A percentile compares a stretch with the other conserved stretches of the same genome.
phyloP scores from a whole-genome alignment of 23 red algal genomes.

The Pyropia yezoensis region DNA sequence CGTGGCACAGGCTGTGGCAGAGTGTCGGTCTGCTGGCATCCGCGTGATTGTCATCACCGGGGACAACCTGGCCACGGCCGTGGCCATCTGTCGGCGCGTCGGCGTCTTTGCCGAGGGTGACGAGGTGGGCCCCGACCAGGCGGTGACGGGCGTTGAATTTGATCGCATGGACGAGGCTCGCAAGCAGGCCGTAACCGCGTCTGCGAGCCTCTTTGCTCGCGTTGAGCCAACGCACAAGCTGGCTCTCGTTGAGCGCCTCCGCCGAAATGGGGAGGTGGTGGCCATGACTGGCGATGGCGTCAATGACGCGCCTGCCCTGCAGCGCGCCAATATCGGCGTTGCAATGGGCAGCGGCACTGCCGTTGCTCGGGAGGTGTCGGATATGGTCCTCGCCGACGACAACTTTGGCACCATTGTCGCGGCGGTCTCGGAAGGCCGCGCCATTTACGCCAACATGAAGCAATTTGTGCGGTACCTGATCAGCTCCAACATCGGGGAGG shows the following conservation, averaged over 20 bases:
- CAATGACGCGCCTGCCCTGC: conserved; percentile 94
- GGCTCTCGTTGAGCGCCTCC: conserved; percentile 66
- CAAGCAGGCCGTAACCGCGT: conserved; percentile 28
- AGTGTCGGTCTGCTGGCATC: conserved; percentile 73
- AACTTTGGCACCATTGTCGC: conserved; percentile 97
- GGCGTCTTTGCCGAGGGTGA: conserved; percentile 84
- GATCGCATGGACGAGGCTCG: conserved; percentile 50
- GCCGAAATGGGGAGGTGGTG: conserved; percentile 69
- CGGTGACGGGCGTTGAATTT: conserved; percentile 76
- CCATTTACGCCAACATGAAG: conserved; percentile 98
- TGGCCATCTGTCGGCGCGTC: conserved; percentile 70
- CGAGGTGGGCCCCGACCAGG: conserved; percentile 40
- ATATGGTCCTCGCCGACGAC: conserved; percentile 97
- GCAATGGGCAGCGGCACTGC: conserved; percentile 95
- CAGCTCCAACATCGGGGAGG: conserved; percentile 96
- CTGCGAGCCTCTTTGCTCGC: conserved; percentile 71
- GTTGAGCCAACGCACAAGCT: conserved; percentile 91
- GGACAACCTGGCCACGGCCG: conserved; percentile 88
- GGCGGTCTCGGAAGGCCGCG: conserved; percentile 89
- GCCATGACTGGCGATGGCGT: conserved; percentile 99
- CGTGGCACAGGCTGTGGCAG: conserved; percentile 63
- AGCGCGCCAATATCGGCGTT: conserved; percentile 94
- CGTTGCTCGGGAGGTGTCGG: conserved; percentile 82
- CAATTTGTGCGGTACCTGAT: conserved; percentile 98
- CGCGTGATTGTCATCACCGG: conserved; percentile 98